Percentiles rank a stretch among this genome's conserved stretches.
Conservation (phyloP, 805 yeast genomes). For the Brettanomyces bruxellensis region DNA sequence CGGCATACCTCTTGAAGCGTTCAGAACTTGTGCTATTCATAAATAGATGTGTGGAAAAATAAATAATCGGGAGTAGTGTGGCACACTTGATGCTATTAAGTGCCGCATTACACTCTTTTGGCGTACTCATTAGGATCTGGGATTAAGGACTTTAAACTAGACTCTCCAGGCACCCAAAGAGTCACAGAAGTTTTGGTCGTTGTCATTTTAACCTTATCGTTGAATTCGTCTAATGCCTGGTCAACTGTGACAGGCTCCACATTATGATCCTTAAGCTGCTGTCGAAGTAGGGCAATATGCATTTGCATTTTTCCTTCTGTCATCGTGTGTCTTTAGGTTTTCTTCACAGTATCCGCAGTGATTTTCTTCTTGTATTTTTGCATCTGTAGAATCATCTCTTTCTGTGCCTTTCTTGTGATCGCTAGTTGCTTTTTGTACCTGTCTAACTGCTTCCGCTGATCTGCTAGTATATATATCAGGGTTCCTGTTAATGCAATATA, state of each 20-base stretch:
- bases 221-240: constrained; percentile 45
- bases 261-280: constrained; percentile 51
- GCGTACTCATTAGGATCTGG: constrained; percentile 60
- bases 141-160: constrained; percentile 37
- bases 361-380: constrained; percentile 42
- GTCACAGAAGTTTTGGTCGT: constrained; percentile 47
- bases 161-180: constrained; percentile 52
- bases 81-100: neutral
- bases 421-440: constrained; percentile 17
- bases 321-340: constrained; percentile 37
- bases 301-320: constrained; percentile 52
- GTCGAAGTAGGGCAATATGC: constrained; percentile 57
- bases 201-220: constrained; percentile 47
- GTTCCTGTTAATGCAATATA: constrained; percentile 6
- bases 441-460: constrained; percentile 15
- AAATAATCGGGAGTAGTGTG: neutral
- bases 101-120: constrained; percentile 16
- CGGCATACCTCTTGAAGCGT: too few species aligned
- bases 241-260: constrained; percentile 49
- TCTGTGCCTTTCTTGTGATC: constrained; percentile 18
- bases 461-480: constrained; percentile 5
- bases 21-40: too few species aligned
- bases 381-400: constrained; percentile 37
- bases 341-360: constrained; percentile 43
- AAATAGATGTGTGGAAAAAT: neutral